phyloP scores from a whole-genome alignment of 2,329 filamentous ascomycete species.

The Penicillium glabrum region DNA sequence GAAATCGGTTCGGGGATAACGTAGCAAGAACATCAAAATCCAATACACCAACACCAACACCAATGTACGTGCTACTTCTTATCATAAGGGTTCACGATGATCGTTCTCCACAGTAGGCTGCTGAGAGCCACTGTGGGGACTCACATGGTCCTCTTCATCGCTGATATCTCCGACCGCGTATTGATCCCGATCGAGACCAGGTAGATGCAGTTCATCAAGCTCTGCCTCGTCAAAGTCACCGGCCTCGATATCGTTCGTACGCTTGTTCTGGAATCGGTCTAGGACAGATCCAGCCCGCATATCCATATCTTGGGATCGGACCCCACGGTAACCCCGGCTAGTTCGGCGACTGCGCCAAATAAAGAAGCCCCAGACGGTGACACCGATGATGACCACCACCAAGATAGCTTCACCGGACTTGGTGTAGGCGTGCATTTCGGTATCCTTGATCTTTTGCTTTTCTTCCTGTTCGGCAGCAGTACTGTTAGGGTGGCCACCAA shows the following conservation, averaged over 20 bases:
- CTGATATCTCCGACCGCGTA: slow-evolving; percentile 53
- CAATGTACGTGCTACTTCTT: neutral
- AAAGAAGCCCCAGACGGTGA: slow-evolving; percentile 71
- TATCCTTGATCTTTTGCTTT: slow-evolving; percentile 73
- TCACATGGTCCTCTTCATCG: slow-evolving; percentile 33
- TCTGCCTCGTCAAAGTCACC: slow-evolving; percentile 64
- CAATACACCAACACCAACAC: neutral
- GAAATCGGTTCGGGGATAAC: neutral
- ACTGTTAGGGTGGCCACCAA: slow-evolving; percentile 70
- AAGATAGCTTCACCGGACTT: slow-evolving; percentile 84
- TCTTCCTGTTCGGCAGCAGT: slow-evolving; percentile 67
- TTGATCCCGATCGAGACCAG: slow-evolving; percentile 35
- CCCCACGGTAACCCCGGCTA: slow-evolving; percentile 44
- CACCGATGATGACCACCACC: slow-evolving; percentile 74
- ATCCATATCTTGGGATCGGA: slow-evolving; percentile 41
- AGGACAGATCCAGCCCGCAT: slow-evolving; percentile 39
- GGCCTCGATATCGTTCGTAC: slow-evolving; percentile 56
- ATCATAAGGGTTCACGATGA: slow-evolving; percentile 9
- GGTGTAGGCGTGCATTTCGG: slow-evolving; percentile 86
- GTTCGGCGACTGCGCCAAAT: slow-evolving; percentile 58
- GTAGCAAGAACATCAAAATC: neutral
- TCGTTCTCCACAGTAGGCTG: neutral
- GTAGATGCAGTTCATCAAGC: slow-evolving; percentile 54
- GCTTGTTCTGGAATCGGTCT: slow-evolving; percentile 49
- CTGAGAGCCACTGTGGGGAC: neutral